A percentile compares a stretch with the other conserved stretches of the same genome.
phyloP scores from a whole-genome alignment of 352 stramenopile species.

The Globisporangium radiosum region DNA sequence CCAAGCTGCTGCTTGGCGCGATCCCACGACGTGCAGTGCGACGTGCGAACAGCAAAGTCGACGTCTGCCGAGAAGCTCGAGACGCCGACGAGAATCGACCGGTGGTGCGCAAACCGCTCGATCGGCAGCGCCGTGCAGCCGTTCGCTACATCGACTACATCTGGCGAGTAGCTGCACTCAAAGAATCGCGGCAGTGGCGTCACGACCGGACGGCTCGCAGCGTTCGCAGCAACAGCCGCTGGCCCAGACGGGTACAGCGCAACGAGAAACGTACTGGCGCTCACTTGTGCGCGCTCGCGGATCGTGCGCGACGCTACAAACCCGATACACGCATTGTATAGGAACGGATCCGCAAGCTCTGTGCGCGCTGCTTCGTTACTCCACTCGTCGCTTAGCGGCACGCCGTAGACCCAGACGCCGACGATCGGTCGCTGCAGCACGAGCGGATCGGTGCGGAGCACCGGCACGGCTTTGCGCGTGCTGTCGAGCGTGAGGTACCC shows the following conservation, averaged over 20 bases:
- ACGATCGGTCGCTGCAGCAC: constrained; percentile 62
- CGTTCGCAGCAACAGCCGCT: background rate
- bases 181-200: constrained; percentile 61
- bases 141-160: background rate
- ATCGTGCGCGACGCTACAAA: constrained; percentile 47
- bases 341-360: constrained; percentile 40
- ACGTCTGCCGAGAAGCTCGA: constrained; percentile 46
- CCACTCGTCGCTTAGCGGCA: constrained; percentile 51
- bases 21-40: constrained; percentile 33
- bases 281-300: constrained; percentile 50
- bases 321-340: constrained; percentile 51
- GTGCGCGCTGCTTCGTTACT: constrained; percentile 20
- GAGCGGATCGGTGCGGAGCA: constrained; percentile 68
- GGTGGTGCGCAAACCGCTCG: constrained; percentile 25
- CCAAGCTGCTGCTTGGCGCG: constrained; percentile 23
- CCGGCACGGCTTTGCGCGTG: constrained; percentile 64
- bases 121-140: constrained; percentile 18
- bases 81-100: constrained; percentile 48
- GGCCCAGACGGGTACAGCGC: constrained; percentile 36
- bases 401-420: constrained; percentile 66
- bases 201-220: background rate
- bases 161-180: constrained; percentile 37
- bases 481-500: constrained; percentile 71
- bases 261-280: constrained; percentile 58
- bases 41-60: constrained; percentile 31